Percentiles rank a stretch among this genome's conserved stretches.
phyloP scores from a whole-genome alignment of 2,329 filamentous ascomycete species.

The Juglanconis juglandina region DNA sequence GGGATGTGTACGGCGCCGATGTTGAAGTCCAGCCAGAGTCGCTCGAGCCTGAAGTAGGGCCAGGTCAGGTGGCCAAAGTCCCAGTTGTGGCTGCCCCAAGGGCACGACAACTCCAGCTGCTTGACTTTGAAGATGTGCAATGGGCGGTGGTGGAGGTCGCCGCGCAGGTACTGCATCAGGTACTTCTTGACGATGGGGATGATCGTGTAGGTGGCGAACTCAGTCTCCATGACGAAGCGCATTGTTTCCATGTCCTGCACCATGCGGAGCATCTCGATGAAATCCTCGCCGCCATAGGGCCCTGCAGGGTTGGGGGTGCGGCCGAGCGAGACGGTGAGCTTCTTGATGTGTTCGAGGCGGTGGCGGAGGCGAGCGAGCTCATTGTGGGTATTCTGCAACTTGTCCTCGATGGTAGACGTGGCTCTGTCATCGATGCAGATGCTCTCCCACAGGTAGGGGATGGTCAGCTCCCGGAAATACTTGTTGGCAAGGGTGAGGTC shows the following conservation, averaged over 20 bases:
- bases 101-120: slow-evolving; percentile 11
- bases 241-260: slow-evolving; percentile 2
- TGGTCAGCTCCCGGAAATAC: slow-evolving; percentile 12
- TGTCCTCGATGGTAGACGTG: slow-evolving; percentile 2
- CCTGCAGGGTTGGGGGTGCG: slow-evolving; percentile 7
- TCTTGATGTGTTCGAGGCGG: slow-evolving; percentile 3
- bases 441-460: not conserved
- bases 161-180: not conserved
- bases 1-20: not conserved
- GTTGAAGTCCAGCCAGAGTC: slow-evolving; percentile 16
- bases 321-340: slow-evolving; percentile 12
- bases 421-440: slow-evolving; percentile 14
- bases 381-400: slow-evolving; percentile 4
- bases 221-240: slow-evolving; percentile 12
- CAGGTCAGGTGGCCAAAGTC: slow-evolving; percentile 13
- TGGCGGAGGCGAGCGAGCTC: not conserved
- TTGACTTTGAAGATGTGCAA: slow-evolving; percentile 8
- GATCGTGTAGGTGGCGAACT: slow-evolving; percentile 1
- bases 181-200: not conserved
- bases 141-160: not conserved
- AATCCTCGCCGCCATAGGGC: slow-evolving; percentile 2
- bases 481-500: slow-evolving; percentile 11
- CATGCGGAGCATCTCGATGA: slow-evolving; percentile 2
- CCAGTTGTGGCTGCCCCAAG: slow-evolving; percentile 6
- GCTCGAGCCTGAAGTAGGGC: slow-evolving; percentile 11